Evolutionary conservation across 495 filamentous ascomycete species (phyloP).

Genomic region (Daldinia caldariorum): DNA sequence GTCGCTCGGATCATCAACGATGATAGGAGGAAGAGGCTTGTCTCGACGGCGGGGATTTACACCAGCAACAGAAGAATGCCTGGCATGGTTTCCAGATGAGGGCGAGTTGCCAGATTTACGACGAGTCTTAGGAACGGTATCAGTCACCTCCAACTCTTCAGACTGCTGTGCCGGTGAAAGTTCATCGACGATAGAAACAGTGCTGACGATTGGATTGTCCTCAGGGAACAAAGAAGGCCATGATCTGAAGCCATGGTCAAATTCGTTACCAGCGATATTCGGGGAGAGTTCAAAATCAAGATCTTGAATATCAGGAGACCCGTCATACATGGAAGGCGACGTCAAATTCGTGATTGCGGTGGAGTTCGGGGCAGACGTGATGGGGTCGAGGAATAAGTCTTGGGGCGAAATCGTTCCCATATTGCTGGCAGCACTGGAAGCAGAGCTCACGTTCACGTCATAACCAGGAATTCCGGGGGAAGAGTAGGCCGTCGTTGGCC

Average conservation of each 20-base stretch:
- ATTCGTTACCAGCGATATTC: slow-evolving; percentile 62
- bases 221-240: slow-evolving; percentile 79
- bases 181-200: slow-evolving; percentile 47
- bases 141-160: slow-evolving; percentile 53
- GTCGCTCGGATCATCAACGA: slow-evolving; percentile 76
- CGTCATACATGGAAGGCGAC: slow-evolving; percentile 79
- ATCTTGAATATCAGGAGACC: slow-evolving; percentile 73
- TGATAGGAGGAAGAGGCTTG: slow-evolving; percentile 83
- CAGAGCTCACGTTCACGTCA: slow-evolving; percentile 55
- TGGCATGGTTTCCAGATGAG: slow-evolving; percentile 52
- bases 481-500: slow-evolving; percentile 59
- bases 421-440: slow-evolving; percentile 56
- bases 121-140: slow-evolving; percentile 50
- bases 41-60: slow-evolving; percentile 74
- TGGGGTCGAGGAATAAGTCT: slow-evolving; percentile 77
- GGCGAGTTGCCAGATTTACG: slow-evolving; percentile 59
- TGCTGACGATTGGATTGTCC: slow-evolving; percentile 40
- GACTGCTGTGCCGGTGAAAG: slow-evolving; percentile 55
- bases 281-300: slow-evolving; percentile 82
- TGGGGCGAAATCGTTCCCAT: slow-evolving; percentile 84
- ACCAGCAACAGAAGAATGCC: slow-evolving; percentile 75
- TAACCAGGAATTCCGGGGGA: slow-evolving; percentile 60
- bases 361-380: slow-evolving; percentile 81
- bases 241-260: slow-evolving; percentile 52
- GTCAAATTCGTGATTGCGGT: slow-evolving; percentile 84